These are phyloP conservation scores for Trichosporon sp. DNA, from an alignment of 1,284 basidiomycete species.

Conservation along the genomic window DNA sequence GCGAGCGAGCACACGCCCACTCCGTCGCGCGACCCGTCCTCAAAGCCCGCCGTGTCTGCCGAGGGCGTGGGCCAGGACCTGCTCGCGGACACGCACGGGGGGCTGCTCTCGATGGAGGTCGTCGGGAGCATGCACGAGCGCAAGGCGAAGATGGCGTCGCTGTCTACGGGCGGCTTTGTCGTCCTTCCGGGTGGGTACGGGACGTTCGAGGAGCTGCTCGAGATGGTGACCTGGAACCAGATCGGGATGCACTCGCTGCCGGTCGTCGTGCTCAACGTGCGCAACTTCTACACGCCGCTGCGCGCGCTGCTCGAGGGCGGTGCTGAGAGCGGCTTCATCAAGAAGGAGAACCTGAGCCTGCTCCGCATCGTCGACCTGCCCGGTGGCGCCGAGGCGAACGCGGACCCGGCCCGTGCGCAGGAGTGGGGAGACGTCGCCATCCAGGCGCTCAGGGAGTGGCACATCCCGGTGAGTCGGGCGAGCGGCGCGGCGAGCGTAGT, in stretches of 20 bases:
- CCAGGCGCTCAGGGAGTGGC: slow-evolving; percentile 63
- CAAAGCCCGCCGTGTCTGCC: slow-evolving; percentile 23
- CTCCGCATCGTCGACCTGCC: slow-evolving; percentile 71
- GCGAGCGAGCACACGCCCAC: slow-evolving; percentile 34
- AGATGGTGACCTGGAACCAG: slow-evolving; percentile 82
- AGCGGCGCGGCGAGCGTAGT: not conserved
- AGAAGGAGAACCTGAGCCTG: slow-evolving; percentile 58
- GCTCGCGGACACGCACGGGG: slow-evolving; percentile 49
- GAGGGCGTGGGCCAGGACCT: slow-evolving; percentile 42
- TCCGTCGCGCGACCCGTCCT: not conserved
- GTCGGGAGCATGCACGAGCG: slow-evolving; percentile 88
- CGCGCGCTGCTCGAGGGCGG: slow-evolving; percentile 64
- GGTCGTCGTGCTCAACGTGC: slow-evolving; percentile 75
- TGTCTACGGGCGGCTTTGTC: slow-evolving; percentile 68
- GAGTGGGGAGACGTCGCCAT: slow-evolving; percentile 75
- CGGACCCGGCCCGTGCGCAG: slow-evolving; percentile 52
- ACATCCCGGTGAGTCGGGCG: slow-evolving; percentile 35
- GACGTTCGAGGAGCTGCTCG: slow-evolving; percentile 87
- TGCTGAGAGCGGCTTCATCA: slow-evolving; percentile 70
- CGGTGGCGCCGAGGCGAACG: slow-evolving; percentile 53
- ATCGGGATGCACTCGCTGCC: slow-evolving; percentile 78
- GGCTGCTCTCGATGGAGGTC: slow-evolving; percentile 50
- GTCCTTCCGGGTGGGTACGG: slow-evolving; percentile 86
- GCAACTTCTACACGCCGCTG: slow-evolving; percentile 73
- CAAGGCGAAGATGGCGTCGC: slow-evolving; percentile 79